Percentiles rank a stretch among this genome's conserved stretches.
Evolutionary conservation across 352 stramenopile genomes (phyloP).

Genomic region (Pythium brassicae): DNA sequence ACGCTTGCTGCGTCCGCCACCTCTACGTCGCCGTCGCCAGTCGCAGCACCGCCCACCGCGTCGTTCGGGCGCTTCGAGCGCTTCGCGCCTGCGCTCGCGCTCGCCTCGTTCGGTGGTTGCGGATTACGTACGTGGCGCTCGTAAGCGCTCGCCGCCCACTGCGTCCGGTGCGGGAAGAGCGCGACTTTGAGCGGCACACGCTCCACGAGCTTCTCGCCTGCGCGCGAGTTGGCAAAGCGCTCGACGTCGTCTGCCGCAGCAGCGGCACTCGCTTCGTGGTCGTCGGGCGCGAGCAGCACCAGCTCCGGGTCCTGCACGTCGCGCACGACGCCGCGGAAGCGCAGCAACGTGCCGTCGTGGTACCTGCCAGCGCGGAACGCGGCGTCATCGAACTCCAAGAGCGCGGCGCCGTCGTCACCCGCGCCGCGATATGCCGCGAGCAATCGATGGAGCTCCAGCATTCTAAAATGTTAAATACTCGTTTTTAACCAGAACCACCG

Average conservation of each 20-base stretch:
- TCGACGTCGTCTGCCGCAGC: background rate
- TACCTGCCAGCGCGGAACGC: conserved; percentile 45
- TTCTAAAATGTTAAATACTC: background rate
- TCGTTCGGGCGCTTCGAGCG: conserved; percentile 46
- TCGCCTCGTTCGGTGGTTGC: background rate
- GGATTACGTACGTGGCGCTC: conserved; percentile 1
- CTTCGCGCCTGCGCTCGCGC: conserved; percentile 9
- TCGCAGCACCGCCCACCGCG: conserved; percentile 15
- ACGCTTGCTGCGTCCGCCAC: background rate
- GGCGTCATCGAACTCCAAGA: conserved; percentile 34
- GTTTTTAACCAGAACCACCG: no score
- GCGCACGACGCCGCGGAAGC: conserved; percentile 64
- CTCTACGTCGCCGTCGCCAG: background rate
- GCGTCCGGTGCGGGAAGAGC: conserved; percentile 52
- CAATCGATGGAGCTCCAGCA: background rate
- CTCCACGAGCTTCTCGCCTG: conserved; percentile 41
- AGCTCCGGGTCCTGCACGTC: conserved; percentile 75
- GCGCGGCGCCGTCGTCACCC: background rate
- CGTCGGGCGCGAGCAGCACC: conserved; percentile 30
- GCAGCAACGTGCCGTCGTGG: conserved; percentile 45
- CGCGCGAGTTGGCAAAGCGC: conserved; percentile 8
- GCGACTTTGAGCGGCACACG: conserved; percentile 57
- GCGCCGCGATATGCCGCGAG: background rate
- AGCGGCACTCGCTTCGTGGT: background rate
- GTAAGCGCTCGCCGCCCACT: conserved; percentile 44